These are phyloP conservation scores for Blastocystis sp. DNA, from an alignment of 352 stramenopile genomes.

Conservation along the genomic window DNA sequence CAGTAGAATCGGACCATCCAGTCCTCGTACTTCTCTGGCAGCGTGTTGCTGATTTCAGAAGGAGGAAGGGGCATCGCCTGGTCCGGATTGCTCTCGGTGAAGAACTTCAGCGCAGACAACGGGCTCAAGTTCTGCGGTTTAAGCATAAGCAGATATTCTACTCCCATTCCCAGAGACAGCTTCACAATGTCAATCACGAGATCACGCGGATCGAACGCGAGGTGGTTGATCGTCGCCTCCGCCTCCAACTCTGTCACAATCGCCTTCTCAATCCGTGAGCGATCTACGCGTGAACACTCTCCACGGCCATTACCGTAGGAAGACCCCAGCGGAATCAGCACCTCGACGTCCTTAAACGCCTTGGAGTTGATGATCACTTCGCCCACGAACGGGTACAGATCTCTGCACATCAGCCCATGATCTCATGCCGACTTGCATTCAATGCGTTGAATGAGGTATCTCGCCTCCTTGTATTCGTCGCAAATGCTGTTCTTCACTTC, in stretches of 20 bases:
- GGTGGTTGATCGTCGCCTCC: background rate
- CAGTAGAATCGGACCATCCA: slow-evolving; percentile 35
- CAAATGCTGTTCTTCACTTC: slow-evolving; percentile 42
- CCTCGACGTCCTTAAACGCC: background rate
- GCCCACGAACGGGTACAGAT: slow-evolving; percentile 52
- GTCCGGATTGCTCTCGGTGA: slow-evolving; percentile 3
- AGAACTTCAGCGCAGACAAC: slow-evolving; percentile 24
- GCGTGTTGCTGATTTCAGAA: slow-evolving; percentile 19
- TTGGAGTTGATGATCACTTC: slow-evolving; percentile 57
- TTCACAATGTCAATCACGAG: slow-evolving; percentile 43
- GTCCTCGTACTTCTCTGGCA: slow-evolving; percentile 12
- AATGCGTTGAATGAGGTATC: slow-evolving; percentile 20
- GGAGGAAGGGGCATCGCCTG: background rate
- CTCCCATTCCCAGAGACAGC: slow-evolving; percentile 22
- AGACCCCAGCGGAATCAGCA: background rate
- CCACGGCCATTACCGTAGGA: background rate
- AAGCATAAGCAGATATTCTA: background rate
- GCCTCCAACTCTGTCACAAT: background rate
- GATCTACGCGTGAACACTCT: background rate
- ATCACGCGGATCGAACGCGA: background rate
- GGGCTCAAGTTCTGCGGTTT: slow-evolving; percentile 14
- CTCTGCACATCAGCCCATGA: background rate
- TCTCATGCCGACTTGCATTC: slow-evolving; percentile 11
- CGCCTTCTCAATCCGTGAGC: background rate
- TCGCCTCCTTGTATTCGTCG: background rate